These are phyloP conservation scores for Salix purpurea DNA, from an alignment of 345 rosid genomes.

Conservation along the genomic window DNA sequence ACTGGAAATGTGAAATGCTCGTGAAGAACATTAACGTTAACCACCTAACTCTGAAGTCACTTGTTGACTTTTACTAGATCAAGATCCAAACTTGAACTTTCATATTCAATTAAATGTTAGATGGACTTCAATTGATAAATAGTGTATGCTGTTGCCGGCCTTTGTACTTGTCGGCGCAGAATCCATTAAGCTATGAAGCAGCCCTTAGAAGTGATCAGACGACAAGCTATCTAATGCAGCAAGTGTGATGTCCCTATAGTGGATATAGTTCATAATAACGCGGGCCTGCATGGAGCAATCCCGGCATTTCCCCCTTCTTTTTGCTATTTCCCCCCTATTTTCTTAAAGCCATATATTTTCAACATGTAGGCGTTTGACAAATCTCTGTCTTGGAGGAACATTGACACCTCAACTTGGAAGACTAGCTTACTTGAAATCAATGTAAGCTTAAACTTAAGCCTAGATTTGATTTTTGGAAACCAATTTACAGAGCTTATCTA, in stretches of 20 bases:
- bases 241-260: neutral
- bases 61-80: neutral
- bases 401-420: constrained; percentile 68
- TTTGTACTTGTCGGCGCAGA: neutral
- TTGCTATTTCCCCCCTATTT: neutral
- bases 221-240: neutral
- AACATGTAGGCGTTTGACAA: constrained; percentile 54
- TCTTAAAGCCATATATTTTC: constrained; percentile 11
- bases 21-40: neutral
- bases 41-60: neutral
- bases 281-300: neutral
- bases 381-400: constrained; percentile 71
- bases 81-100: neutral
- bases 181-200: neutral
- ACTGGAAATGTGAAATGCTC: neutral
- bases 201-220: neutral
- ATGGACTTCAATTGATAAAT: neutral
- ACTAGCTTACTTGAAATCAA: constrained; percentile 53
- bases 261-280: neutral
- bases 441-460: constrained; percentile 43
- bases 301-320: neutral
- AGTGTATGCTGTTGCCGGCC: neutral
- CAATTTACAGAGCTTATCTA: neutral
- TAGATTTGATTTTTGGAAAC: neutral
- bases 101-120: neutral